These are phyloP conservation scores for Guadua angustifolia DNA, from an alignment of 176 grass and related monocot genomes.

Conservation along the genomic window DNA sequence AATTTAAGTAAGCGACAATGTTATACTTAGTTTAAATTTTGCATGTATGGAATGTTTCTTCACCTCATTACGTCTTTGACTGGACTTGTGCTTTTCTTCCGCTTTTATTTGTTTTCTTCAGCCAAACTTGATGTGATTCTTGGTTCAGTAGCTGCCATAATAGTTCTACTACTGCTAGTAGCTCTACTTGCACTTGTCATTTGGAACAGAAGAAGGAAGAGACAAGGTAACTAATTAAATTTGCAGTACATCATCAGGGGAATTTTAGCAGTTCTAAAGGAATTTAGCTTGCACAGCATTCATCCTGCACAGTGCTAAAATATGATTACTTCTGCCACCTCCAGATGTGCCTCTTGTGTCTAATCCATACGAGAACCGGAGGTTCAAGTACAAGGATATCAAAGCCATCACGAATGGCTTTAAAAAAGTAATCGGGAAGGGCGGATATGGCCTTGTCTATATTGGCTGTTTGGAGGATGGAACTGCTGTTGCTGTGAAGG, in stretches of 20 bases:
- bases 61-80: no score
- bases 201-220: slow-evolving; percentile 12
- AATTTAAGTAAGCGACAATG: no score
- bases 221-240: not conserved
- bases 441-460: slow-evolving; percentile 48
- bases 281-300: not conserved
- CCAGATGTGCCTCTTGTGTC: not conserved
- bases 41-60: no score
- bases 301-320: not conserved
- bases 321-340: not conserved
- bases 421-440: slow-evolving; percentile 31
- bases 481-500: slow-evolving; percentile 39
- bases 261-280: not conserved
- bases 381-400: slow-evolving; percentile 46
- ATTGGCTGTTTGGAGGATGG: slow-evolving; percentile 42
- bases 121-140: slow-evolving; percentile 20
- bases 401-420: slow-evolving; percentile 50
- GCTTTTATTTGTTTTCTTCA: no score
- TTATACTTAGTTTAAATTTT: no score
- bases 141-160: slow-evolving; percentile 11
- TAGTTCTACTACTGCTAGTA: slow-evolving; percentile 15
- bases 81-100: no score
- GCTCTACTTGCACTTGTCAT: slow-evolving; percentile 10
- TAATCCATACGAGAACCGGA: not conserved
- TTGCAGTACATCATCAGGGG: not conserved